Percentiles rank a stretch among this genome's conserved stretches.
phyloP scores from a whole-genome alignment of 164 flowering plant genomes.

The Paratinospora sagittata region DNA sequence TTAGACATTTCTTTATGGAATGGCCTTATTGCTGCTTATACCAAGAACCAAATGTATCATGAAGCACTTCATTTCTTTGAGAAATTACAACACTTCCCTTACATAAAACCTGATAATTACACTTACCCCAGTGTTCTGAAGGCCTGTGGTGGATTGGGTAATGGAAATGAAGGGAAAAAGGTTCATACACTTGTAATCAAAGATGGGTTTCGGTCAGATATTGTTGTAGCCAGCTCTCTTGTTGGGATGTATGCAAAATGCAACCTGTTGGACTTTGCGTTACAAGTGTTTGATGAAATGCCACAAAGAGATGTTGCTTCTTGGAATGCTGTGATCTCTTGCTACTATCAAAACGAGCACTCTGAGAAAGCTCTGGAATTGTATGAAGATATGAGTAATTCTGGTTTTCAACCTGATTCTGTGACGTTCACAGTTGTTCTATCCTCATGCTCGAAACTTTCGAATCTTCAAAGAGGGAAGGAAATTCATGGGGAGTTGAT shows the following conservation, averaged over 20 bases:
- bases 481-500: conserved; percentile 38
- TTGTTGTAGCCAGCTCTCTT: conserved; percentile 48
- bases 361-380: conserved; percentile 47
- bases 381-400: conserved; percentile 45
- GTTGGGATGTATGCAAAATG: conserved; percentile 55
- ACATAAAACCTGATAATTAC: conserved; percentile 42
- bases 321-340: conserved; percentile 67
- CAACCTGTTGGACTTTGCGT: conserved; percentile 29
- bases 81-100: conserved; percentile 22
- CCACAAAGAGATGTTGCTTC: conserved; percentile 52
- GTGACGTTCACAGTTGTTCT: conserved; percentile 45
- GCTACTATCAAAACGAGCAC: conserved; percentile 55
- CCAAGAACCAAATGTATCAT: conserved; percentile 40
- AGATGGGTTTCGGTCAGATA: conserved; percentile 39
- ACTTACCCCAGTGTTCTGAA: conserved; percentile 62
- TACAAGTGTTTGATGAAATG: conserved; percentile 53
- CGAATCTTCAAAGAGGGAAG: conserved; percentile 52
- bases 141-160: conserved; percentile 46
- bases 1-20: conserved; percentile 59
- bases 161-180: conserved; percentile 31
- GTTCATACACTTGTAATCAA: conserved; percentile 46
- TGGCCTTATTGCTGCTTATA: conserved; percentile 44
- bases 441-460: conserved; percentile 46
- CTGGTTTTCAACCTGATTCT: conserved; percentile 50
- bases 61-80: conserved; percentile 45